A percentile compares a stretch with the other conserved stretches of the same genome.
phyloP scores from a whole-genome alignment of 2,329 filamentous ascomycete genomes.

The Lachnellula hyalina region DNA sequence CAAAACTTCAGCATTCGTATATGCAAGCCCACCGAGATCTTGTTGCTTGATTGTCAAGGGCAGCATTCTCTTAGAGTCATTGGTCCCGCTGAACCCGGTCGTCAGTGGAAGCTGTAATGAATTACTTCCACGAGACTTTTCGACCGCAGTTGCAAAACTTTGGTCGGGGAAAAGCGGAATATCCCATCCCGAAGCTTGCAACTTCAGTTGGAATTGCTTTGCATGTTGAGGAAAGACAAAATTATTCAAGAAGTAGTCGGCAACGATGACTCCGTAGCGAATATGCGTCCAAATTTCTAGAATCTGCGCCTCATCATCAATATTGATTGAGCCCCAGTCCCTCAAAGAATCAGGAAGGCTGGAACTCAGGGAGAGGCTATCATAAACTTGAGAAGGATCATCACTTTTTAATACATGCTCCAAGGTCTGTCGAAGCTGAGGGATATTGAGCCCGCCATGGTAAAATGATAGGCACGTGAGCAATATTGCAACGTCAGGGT shows the following conservation, averaged over 20 bases:
- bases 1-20: conserved; percentile 61
- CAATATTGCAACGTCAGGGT: conserved; percentile 61
- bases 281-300: conserved; percentile 45
- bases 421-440: conserved; percentile 46
- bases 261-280: conserved; percentile 42
- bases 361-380: conserved; percentile 40
- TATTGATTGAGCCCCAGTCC: conserved; percentile 53
- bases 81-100: conserved; percentile 69
- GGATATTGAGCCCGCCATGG: conserved; percentile 48
- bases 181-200: conserved; percentile 65
- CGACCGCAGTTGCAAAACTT: not conserved
- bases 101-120: conserved; percentile 35
- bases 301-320: conserved; percentile 50
- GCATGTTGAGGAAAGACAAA: conserved; percentile 62
- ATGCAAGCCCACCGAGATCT: conserved; percentile 49
- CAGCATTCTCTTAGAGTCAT: conserved; percentile 55
- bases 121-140: not conserved
- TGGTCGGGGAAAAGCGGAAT: conserved; percentile 42
- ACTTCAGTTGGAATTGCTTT: conserved; percentile 57
- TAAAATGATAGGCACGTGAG: conserved; percentile 66
- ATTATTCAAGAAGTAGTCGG: conserved; percentile 58
- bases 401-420: conserved; percentile 48
- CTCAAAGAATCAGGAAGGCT: conserved; percentile 42
- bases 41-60: conserved; percentile 57
- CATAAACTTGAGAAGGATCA: conserved; percentile 51